phyloP scores from a whole-genome alignment of 345 rosid genomes.

The sweet orange (Citrus sinensis) region DNA sequence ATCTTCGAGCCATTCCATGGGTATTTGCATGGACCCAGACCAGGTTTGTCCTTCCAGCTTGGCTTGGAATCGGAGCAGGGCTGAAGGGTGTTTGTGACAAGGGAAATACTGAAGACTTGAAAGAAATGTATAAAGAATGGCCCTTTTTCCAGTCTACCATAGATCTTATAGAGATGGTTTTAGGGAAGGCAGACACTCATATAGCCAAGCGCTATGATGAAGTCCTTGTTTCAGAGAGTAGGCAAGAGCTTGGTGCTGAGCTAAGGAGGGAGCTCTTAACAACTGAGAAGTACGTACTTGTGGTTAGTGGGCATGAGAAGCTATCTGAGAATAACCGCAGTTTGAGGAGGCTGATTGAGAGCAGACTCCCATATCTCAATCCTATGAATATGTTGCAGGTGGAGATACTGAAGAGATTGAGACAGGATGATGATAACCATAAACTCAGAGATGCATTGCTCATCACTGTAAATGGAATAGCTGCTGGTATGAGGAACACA shows the following conservation, averaged over 20 bases:
- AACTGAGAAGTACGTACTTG: constrained; percentile 74
- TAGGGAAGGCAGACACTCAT: constrained; percentile 82
- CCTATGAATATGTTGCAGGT: constrained; percentile 93
- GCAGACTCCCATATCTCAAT: constrained; percentile 85
- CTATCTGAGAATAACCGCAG: constrained; percentile 71
- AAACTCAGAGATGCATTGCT: constrained; percentile 91
- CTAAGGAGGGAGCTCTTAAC: constrained; percentile 62
- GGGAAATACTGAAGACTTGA: constrained; percentile 71
- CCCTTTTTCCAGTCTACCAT: constrained; percentile 90
- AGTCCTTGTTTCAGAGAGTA: constrained; percentile 65
- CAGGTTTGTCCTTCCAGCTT: constrained; percentile 96
- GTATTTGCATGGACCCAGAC: constrained; percentile 98
- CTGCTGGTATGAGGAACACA: constrained; percentile 95
- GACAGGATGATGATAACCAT: constrained; percentile 73
- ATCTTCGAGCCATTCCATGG: constrained; percentile 98
- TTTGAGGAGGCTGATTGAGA: constrained; percentile 86
- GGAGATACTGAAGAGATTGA: constrained; percentile 81
- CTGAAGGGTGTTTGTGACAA: constrained; percentile 72
- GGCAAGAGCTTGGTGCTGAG: constrained; percentile 69
- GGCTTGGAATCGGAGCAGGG: constrained; percentile 98
- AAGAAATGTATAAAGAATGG: constrained; percentile 91
- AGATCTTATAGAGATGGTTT: constrained; percentile 94
- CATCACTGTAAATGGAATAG: constrained; percentile 92
- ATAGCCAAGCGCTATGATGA: constrained; percentile 91
- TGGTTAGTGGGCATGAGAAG: constrained; percentile 71